phyloP scores from a whole-genome alignment of 2,329 filamentous ascomycete species.

The Dothiorella sarmentorum region DNA sequence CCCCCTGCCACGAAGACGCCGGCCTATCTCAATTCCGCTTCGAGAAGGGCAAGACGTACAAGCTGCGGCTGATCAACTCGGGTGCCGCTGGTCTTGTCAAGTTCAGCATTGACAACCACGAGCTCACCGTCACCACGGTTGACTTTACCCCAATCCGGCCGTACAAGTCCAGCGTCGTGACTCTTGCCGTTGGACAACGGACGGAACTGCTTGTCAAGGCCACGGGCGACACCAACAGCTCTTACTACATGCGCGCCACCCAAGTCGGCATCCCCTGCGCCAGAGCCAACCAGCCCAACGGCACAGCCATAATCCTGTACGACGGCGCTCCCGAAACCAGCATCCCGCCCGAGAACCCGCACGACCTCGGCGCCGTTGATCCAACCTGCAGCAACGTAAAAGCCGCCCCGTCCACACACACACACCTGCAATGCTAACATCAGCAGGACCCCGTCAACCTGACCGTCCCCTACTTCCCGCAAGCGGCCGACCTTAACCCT shows the following conservation, averaged over 20 bases:
- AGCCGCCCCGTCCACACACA: neutral
- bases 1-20: conserved; percentile 24
- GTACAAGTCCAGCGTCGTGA: conserved; percentile 38
- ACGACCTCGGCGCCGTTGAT: too few species aligned
- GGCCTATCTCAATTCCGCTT: conserved; percentile 36
- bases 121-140: conserved; percentile 40
- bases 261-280: too few species aligned
- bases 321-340: too few species aligned
- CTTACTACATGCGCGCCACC: conserved; percentile 37
- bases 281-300: too few species aligned
- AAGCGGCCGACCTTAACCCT: neutral
- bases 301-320: too few species aligned
- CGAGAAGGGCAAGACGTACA: conserved; percentile 38
- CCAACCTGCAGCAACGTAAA: neutral
- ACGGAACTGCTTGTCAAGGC: conserved; percentile 38
- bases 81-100: conserved; percentile 40
- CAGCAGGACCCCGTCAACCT: neutral
- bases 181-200: conserved; percentile 38
- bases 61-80: conserved; percentile 42
- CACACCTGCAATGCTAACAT: too few species aligned
- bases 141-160: conserved; percentile 44
- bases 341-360: too few species aligned
- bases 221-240: conserved; percentile 26
- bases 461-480: neutral
- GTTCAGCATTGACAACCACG: conserved; percentile 45